These are phyloP conservation scores for Syncephalastrum sp. DNA, from an alignment of 371 early-diverging fungal genomes.

Conservation along the genomic window DNA sequence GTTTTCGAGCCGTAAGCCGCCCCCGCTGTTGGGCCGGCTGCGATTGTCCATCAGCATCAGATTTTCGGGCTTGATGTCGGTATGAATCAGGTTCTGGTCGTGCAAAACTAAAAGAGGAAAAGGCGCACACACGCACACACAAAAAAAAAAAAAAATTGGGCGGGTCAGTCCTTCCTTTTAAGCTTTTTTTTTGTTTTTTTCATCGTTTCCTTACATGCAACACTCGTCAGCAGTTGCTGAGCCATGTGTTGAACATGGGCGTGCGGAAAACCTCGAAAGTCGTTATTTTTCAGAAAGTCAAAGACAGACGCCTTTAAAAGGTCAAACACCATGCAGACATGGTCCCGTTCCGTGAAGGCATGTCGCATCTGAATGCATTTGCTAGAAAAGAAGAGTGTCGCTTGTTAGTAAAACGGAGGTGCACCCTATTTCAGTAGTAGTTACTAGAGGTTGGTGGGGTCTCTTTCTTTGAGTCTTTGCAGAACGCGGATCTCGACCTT, in stretches of 20 bases:
- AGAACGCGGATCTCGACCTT: slow-evolving; percentile 79
- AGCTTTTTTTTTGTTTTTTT: neutral
- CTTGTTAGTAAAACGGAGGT: neutral
- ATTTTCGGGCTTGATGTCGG: slow-evolving; percentile 87
- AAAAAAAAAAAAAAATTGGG: neutral
- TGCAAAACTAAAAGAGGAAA: slow-evolving; percentile 67
- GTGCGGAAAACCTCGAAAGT: slow-evolving; percentile 84
- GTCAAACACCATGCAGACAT: slow-evolving; percentile 97
- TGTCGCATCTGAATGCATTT: slow-evolving; percentile 78
- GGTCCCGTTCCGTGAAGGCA: slow-evolving; percentile 84
- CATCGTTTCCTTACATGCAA: slow-evolving; percentile 60
- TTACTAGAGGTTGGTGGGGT: slow-evolving; percentile 68
- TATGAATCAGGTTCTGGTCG: slow-evolving; percentile 80
- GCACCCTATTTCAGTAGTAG: slow-evolving; percentile 4
- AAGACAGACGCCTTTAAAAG: slow-evolving; percentile 84
- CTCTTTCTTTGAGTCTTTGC: slow-evolving; percentile 63
- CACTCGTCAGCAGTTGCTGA: slow-evolving; percentile 70
- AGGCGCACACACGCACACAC: neutral
- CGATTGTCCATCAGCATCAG: slow-evolving; percentile 1
- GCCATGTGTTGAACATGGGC: slow-evolving; percentile 85
- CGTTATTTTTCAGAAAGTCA: slow-evolving; percentile 91
- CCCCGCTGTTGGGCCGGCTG: slow-evolving; percentile 26
- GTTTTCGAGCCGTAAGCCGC: slow-evolving; percentile 11
- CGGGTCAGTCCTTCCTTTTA: neutral
- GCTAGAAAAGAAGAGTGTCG: slow-evolving; percentile 22